A percentile compares a stretch with the other conserved stretches of the same genome.
These are phyloP conservation scores for Penicillium tannophilum DNA, from an alignment of 495 filamentous ascomycete species.

Conservation along the genomic window DNA sequence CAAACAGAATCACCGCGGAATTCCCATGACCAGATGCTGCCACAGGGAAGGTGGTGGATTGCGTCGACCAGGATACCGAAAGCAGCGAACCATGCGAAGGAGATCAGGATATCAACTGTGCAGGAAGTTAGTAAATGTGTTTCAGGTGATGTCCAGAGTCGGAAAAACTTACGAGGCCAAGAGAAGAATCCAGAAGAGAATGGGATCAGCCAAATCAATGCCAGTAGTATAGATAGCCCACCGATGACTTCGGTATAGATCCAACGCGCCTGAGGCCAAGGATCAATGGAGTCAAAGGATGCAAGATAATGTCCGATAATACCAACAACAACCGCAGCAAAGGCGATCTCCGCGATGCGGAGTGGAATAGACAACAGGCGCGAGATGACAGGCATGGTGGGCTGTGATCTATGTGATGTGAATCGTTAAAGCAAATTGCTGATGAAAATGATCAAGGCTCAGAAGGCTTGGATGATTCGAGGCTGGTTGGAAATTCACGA, in stretches of 20 bases:
- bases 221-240: slow-evolving; percentile 52
- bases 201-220: slow-evolving; percentile 58
- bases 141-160: neutral
- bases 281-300: slow-evolving; percentile 28
- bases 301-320: slow-evolving; percentile 57
- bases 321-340: slow-evolving; percentile 56
- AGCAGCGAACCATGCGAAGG: slow-evolving; percentile 63
- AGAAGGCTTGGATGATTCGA: neutral
- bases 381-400: slow-evolving; percentile 51
- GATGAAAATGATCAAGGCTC: neutral
- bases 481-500: neutral
- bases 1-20: slow-evolving; percentile 48
- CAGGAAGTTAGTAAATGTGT: slow-evolving; percentile 6
- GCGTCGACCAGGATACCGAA: slow-evolving; percentile 65
- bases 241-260: slow-evolving; percentile 66
- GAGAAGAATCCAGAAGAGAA: slow-evolving; percentile 48
- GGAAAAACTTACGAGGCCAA: slow-evolving; percentile 41
- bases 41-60: slow-evolving; percentile 52
- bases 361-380: slow-evolving; percentile 54
- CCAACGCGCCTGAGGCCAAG: slow-evolving; percentile 51
- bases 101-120: slow-evolving; percentile 58
- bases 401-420: neutral
- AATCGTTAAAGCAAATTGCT: too few relatives aligned
- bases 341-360: slow-evolving; percentile 45
- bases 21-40: slow-evolving; percentile 54